Evolutionary conservation across 2,329 filamentous ascomycete genomes (phyloP), one percentile per base, ranked within the genome.

Genomic region (Sporothrix globosa): DNA sequence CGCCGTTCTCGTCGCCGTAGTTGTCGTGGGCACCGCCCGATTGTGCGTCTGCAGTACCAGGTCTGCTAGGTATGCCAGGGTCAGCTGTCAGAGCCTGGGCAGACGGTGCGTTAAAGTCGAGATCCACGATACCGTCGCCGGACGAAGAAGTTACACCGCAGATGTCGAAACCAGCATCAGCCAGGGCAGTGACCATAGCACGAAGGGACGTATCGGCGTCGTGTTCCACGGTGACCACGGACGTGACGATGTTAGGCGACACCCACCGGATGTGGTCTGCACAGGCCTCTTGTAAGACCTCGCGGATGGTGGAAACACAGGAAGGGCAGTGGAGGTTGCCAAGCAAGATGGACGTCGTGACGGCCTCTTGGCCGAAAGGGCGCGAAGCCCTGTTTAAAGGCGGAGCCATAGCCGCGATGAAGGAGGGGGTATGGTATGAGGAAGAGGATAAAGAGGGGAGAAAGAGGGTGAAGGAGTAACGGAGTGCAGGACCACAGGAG

Each of bases 281-380:
- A 74, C 80, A 86, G 24, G 78, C 78, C 58, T 82, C 83, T 71
- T 77, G 82, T 71, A 93, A 80, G 71, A 85, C 83, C 69, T 85
- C 81, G 76, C 88, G 84, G 76, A 93, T 92, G 74, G 85, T 83
- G 48, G 86, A 85, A 66, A 92, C 87, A 78, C 91, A 93, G 72
- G 90, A 91, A 17, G 90, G 88, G 80, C 91, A 93, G 80, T 93
- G 91, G n/a, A 93, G 83, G 78, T 93, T 93, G 73, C 85, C 87
- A 74, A 93, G 82, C 72, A 92, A 83, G 76, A 90, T 88, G 46
- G 87, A 89, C 1, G 87, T 90, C 14, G 83, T 86, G 71, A 82
- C 78, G 71, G 73, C 68, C 72, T 72, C 34, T 24, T 70, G 61
- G 17, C 11, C 27, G 14, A 13, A 30, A 61, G 70, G 70, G 50